A percentile compares a stretch with the other conserved stretches of the same genome.
These are phyloP conservation scores for Artemisia argyi DNA, from an alignment of 129 eudicot species.

Conservation along the genomic window DNA sequence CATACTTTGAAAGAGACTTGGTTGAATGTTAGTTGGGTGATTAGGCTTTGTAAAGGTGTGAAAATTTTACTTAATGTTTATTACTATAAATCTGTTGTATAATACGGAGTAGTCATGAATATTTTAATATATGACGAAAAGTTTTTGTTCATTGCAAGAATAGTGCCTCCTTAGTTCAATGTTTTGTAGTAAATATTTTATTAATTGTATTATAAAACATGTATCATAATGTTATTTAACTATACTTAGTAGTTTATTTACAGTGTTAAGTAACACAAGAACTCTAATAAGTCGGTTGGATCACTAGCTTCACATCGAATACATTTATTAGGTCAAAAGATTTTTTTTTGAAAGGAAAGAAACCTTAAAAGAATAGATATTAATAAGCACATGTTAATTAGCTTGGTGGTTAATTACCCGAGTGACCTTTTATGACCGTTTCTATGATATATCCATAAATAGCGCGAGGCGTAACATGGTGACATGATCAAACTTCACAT, in stretches of 20 bases:
- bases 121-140: slow-evolving; percentile 51
- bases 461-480: too few relatives aligned
- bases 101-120: slow-evolving; percentile 43
- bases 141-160: slow-evolving; percentile 17
- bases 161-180: slow-evolving; percentile 1
- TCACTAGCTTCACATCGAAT: slow-evolving; percentile 14
- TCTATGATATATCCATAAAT: too few relatives aligned
- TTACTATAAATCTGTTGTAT: slow-evolving; percentile 48
- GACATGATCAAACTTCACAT: too few relatives aligned
- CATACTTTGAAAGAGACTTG: slow-evolving; percentile 30
- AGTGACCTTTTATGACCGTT: background rate
- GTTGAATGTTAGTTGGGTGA: slow-evolving; percentile 45
- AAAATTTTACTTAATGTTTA: slow-evolving; percentile 41
- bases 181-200: background rate
- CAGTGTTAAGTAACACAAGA: slow-evolving; percentile 4
- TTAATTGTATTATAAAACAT: background rate
- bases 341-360: slow-evolving; percentile 17
- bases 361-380: slow-evolving; percentile 16
- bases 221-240: background rate
- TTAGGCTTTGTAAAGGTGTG: slow-evolving; percentile 61
- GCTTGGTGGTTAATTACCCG: slow-evolving; percentile 4
- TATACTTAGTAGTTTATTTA: background rate
- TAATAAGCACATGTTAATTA: slow-evolving; percentile 29
- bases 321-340: slow-evolving; percentile 17
- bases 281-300: slow-evolving; percentile 11